A percentile compares a stretch with the other conserved stretches of the same genome.
Conservation (phyloP, 2,329 filamentous ascomycete genomes). For the Beauveria sp. region DNA sequence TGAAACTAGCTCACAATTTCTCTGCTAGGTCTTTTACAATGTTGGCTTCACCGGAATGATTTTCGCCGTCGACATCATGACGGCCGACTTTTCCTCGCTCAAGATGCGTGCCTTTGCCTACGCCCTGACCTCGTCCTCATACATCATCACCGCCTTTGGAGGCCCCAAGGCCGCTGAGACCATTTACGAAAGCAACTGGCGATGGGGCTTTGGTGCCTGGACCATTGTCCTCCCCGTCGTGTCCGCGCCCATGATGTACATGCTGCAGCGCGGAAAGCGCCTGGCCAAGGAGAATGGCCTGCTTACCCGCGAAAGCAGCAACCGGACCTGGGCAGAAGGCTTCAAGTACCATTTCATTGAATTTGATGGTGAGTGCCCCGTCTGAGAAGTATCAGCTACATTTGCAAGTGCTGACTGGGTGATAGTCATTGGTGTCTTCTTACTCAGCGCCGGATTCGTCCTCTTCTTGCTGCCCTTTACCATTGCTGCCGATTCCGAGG, state of each 20-base stretch:
- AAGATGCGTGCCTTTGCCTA: slow-evolving; percentile 25
- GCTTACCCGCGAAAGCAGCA: slow-evolving; percentile 13
- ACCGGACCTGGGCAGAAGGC: slow-evolving; percentile 35
- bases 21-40: slow-evolving; percentile 46
- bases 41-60: slow-evolving; percentile 33
- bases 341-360: slow-evolving; percentile 24
- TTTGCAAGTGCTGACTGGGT: background rate
- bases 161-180: slow-evolving; percentile 20
- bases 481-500: slow-evolving; percentile 34
- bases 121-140: slow-evolving; percentile 25
- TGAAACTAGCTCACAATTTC: slow-evolving; percentile 13
- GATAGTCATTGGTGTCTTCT: slow-evolving; percentile 35
- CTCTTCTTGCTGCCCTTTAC: slow-evolving; percentile 52
- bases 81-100: slow-evolving; percentile 24
- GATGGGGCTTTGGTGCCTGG: slow-evolving; percentile 44
- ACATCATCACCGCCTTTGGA: slow-evolving; percentile 29
- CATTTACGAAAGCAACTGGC: slow-evolving; percentile 19
- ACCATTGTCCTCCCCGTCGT: slow-evolving; percentile 47
- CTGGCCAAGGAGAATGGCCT: slow-evolving; percentile 18
- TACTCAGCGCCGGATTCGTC: slow-evolving; percentile 39
- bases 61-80: slow-evolving; percentile 24
- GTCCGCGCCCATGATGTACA: slow-evolving; percentile 16
- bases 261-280: slow-evolving; percentile 17
- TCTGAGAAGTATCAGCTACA: background rate
- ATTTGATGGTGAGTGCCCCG: slow-evolving; percentile 12